Percentiles rank a stretch among this genome's conserved stretches.
These are phyloP conservation scores for Ceratobasidium sp. DNA, from an alignment of 1,284 basidiomycete species.

Conservation along the genomic window DNA sequence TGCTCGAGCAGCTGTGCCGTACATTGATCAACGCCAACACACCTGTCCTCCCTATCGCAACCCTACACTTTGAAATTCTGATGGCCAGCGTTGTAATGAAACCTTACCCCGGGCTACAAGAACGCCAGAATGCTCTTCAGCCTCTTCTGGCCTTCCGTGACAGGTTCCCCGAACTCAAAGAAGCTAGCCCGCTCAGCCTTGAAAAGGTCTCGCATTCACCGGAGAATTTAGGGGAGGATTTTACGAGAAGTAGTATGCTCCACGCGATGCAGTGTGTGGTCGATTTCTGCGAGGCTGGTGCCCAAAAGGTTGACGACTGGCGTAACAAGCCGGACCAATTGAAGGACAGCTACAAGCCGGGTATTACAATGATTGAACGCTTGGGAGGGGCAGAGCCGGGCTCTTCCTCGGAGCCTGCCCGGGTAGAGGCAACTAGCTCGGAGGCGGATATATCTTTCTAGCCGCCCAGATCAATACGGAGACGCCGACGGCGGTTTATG, in stretches of 20 bases:
- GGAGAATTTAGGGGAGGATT: not conserved
- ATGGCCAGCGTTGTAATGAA: too few relatives aligned
- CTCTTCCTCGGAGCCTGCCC: too few relatives aligned
- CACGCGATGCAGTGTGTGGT: not conserved
- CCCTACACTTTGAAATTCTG: not conserved
- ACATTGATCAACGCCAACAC: not conserved
- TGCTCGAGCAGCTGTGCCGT: not conserved
- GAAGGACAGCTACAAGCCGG: too few relatives aligned
- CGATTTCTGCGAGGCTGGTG: not conserved
- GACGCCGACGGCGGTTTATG: too few relatives aligned
- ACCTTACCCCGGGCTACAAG: too few relatives aligned
- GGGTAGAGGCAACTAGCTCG: too few relatives aligned
- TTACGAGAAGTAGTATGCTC: not conserved
- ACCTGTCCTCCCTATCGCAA: not conserved
- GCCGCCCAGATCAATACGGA: too few relatives aligned
- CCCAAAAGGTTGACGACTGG: too few relatives aligned
- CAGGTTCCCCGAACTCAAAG: not conserved
- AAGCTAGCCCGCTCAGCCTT: not conserved
- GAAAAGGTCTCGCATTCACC: not conserved
- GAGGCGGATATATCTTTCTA: too few relatives aligned
- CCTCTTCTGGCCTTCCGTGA: not conserved
- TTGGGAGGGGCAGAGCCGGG: too few relatives aligned
- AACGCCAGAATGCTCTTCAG: not conserved
- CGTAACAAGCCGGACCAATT: too few relatives aligned
- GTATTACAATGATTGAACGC: too few relatives aligned